Evolutionary conservation across 1,284 basidiomycete species (phyloP).

Genomic region (Cutaneotrichosporon mucoides): DNA sequence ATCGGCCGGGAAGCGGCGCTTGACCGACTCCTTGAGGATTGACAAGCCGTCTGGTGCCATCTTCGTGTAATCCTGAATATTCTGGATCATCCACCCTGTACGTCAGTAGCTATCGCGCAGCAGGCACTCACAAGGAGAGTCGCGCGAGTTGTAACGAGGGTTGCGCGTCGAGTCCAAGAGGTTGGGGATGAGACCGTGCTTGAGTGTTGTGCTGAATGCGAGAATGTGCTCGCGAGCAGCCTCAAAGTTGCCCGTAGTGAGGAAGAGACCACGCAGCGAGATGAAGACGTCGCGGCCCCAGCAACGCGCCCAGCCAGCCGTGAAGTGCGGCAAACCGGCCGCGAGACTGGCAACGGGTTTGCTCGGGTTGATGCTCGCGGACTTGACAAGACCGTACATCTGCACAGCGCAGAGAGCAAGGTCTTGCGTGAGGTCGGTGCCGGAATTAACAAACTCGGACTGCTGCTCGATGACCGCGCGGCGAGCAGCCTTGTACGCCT

Average conservation of each 20-base stretch:
- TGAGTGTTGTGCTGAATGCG: conserved; percentile 73
- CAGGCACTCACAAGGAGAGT: conserved; percentile 24
- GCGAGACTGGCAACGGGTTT: conserved; percentile 74
- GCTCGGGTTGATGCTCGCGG: conserved; percentile 69
- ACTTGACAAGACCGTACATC: conserved; percentile 84
- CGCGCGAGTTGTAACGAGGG: conserved; percentile 61
- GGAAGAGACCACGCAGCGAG: conserved; percentile 82
- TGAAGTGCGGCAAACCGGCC: conserved; percentile 91
- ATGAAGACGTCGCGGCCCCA: conserved; percentile 99
- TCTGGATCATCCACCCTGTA: conserved; percentile 87
- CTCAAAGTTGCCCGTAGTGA: conserved; percentile 83
- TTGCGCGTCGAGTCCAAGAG: conserved; percentile 78
- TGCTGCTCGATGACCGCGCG: conserved; percentile 74
- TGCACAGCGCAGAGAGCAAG: conserved; percentile 81
- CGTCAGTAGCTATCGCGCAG: not conserved
- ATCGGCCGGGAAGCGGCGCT: conserved; percentile 86
- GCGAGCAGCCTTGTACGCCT: conserved; percentile 84
- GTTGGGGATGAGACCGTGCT: conserved; percentile 87
- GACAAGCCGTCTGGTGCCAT: conserved; percentile 79
- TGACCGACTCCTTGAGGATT: conserved; percentile 75
- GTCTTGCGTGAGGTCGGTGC: conserved; percentile 83
- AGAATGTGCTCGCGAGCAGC: conserved; percentile 83
- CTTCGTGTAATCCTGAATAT: conserved; percentile 88
- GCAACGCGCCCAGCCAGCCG: conserved; percentile 83
- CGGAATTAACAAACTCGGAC: conserved; percentile 75